These are phyloP conservation scores for Colletotrichum tofieldiae DNA, from an alignment of 2,329 filamentous ascomycete genomes.

Conservation along the genomic window DNA sequence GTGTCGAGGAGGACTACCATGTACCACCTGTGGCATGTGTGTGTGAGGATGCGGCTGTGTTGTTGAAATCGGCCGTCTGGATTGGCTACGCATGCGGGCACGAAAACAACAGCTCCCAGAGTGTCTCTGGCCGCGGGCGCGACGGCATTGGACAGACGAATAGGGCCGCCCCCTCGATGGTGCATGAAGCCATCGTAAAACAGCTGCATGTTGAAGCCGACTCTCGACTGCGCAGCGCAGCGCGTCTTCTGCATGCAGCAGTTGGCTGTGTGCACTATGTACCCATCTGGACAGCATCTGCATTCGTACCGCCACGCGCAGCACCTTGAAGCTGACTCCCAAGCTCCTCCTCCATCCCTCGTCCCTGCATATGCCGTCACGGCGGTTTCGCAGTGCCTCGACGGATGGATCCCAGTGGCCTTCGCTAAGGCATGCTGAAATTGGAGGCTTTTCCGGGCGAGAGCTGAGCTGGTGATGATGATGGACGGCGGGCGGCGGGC, in stretches of 20 bases:
- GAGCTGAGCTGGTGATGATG: constrained; percentile 29
- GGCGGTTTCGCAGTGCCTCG: constrained; percentile 21
- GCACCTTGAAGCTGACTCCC: neutral
- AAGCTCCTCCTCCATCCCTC: constrained; percentile 7
- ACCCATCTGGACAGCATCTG: neutral
- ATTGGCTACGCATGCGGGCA: constrained; percentile 29
- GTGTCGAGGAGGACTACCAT: neutral
- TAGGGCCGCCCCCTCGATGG: constrained; percentile 19
- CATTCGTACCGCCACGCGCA: constrained; percentile 4
- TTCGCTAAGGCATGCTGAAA: constrained; percentile 35
- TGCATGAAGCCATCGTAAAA: constrained; percentile 38
- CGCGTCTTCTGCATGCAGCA: constrained; percentile 20
- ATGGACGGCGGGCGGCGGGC: constrained; percentile 12
- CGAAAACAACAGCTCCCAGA: constrained; percentile 4
- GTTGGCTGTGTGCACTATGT: constrained; percentile 1
- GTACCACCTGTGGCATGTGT: neutral
- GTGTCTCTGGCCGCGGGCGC: constrained; percentile 1
- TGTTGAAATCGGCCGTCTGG: constrained; percentile 28
- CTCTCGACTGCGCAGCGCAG: constrained; percentile 2
- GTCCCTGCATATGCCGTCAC: constrained; percentile 26
- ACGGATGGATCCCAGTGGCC: constrained; percentile 15
- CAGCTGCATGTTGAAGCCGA: neutral
- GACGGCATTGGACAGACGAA: constrained; percentile 27
- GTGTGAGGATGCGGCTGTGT: constrained; percentile 29
- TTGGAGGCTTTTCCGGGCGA: constrained; percentile 32